Evolutionary conservation across 2,329 filamentous ascomycete genomes (phyloP).

Genomic region (Calonectria pseudoturangicola): DNA sequence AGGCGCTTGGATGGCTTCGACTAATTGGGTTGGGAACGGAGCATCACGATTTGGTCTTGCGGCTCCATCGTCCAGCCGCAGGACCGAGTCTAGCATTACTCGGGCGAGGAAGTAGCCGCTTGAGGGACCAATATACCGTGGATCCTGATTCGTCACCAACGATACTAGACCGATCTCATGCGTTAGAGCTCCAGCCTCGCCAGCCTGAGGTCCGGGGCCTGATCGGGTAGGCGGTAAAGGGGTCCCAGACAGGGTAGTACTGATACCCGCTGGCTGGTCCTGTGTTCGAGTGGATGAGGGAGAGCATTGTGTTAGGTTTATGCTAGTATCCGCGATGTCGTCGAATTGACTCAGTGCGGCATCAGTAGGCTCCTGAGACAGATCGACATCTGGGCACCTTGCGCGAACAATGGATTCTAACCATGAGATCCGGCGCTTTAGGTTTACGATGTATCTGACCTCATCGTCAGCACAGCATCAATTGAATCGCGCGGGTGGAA

Average conservation of each 20-base stretch:
- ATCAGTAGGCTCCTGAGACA: conserved; percentile 53
- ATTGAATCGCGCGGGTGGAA: neutral
- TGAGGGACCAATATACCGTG: conserved; percentile 73
- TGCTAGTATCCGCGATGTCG: conserved; percentile 28
- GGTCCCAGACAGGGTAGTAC: conserved; percentile 18
- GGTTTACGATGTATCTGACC: conserved; percentile 56
- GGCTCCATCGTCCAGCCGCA: conserved; percentile 49
- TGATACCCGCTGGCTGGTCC: accelerated
- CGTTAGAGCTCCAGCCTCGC: conserved; percentile 56
- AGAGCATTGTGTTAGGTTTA: conserved; percentile 15
- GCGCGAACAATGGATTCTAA: conserved; percentile 66
- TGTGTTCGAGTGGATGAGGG: conserved; percentile 8
- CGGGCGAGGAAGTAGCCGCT: conserved; percentile 73
- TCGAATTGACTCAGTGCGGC: conserved; percentile 44
- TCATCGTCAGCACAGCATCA: neutral
- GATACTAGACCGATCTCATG: conserved; percentile 74
- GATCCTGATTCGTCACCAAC: conserved; percentile 67
- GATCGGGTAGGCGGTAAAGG: conserved; percentile 39
- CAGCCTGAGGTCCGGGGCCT: conserved; percentile 38
- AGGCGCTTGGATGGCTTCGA: conserved; percentile 59
- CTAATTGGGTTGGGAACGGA: conserved; percentile 54
- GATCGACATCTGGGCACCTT: conserved; percentile 65
- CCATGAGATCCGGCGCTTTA: conserved; percentile 66
- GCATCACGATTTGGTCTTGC: conserved; percentile 31
- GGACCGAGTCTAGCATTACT: conserved; percentile 65